Percentiles rank a stretch among this genome's conserved stretches.
Conservation (phyloP, 2,329 filamentous ascomycete genomes). For the Cladophialophora psammophila region DNA sequence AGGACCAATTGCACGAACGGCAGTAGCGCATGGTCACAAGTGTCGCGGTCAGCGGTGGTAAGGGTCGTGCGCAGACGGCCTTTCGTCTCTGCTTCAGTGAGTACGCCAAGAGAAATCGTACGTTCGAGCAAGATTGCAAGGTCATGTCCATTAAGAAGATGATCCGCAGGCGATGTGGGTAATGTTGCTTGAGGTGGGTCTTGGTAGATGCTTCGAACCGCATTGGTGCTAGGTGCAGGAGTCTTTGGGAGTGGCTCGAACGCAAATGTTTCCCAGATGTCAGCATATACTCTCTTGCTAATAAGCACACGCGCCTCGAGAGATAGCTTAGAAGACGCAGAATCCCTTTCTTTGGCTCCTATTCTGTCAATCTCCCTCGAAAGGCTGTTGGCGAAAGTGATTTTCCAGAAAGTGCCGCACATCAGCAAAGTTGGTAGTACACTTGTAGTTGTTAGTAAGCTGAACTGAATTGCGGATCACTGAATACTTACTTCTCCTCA, state of each 20-base stretch:
- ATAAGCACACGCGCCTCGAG: not conserved
- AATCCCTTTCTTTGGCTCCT: not conserved
- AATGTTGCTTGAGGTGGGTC: not conserved
- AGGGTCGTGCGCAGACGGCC: slow-evolving; percentile 2
- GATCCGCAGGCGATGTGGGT: not conserved
- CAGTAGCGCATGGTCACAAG: slow-evolving; percentile 14
- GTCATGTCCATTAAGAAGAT: slow-evolving; percentile 16
- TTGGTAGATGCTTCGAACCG: not conserved
- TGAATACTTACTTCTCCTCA: slow-evolving; percentile 14
- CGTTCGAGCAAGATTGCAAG: slow-evolving; percentile 12
- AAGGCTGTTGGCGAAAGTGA: slow-evolving; percentile 22
- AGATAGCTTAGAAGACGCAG: not conserved
- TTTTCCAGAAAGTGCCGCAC: slow-evolving; percentile 13
- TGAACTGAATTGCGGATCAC: not conserved
- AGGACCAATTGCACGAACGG: slow-evolving; percentile 21
- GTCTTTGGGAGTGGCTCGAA: not conserved
- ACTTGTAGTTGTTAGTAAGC: not conserved
- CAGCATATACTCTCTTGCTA: not conserved
- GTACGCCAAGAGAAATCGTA: slow-evolving; percentile 2
- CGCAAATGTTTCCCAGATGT: slow-evolving; percentile 3
- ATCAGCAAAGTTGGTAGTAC: slow-evolving; percentile 12
- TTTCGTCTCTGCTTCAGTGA: slow-evolving; percentile 11
- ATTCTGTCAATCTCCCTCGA: not conserved
- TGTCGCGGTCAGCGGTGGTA: not conserved
- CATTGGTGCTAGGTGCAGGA: not conserved